Evolutionary conservation across 2,329 filamentous ascomycete genomes (phyloP), one percentile per base, ranked within the genome.

Genomic region (Aspergillus amoenus): DNA sequence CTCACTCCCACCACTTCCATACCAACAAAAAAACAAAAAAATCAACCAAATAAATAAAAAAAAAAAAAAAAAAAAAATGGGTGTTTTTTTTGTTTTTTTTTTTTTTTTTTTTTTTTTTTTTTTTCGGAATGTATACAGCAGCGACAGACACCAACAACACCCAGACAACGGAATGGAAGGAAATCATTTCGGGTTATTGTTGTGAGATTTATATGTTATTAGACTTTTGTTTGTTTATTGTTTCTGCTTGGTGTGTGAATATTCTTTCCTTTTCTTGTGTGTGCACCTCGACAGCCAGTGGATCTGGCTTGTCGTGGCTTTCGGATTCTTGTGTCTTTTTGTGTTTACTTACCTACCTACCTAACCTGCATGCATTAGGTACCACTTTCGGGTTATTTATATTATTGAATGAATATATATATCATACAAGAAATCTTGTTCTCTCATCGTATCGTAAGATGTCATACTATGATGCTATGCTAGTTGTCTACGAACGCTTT

Each of bases 151-250:
- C 41, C 50, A 43, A 47, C 50, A 43, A 47, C 34, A 44, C 42
- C 40, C 32, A 46, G 22, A 52, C 50, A 52, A 53, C 51, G 51
- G 51, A 53, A 46, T 53, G 42, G 51, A 41, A 18, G 22, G 43
- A 34, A 40, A 17, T 53, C 51, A 47, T 53, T 53, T 46, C 42
- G 51, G 51, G 41, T 46, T 46, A 56, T 30, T 11, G 11, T 30
- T 30, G 27, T 30, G 27, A 30, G 3, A 37, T 52, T 47, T 59
- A 27, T 11, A 15, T 27, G n/a, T 18, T 30, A n/a, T 37, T 47
- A 24, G 42, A 48, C 24, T 42, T 50, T 53, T 45, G 24, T 41
- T 15, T 46, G 15, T 50, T 37, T 21, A 15, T 45, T 22, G 13
- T 27, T 40, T 47, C 49, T 49, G 32, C 18, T 49, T 49, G 21